Conservation (phyloP, 2,329 filamentous ascomycete genomes). For the Ascochyta viciae-villosae region DNA sequence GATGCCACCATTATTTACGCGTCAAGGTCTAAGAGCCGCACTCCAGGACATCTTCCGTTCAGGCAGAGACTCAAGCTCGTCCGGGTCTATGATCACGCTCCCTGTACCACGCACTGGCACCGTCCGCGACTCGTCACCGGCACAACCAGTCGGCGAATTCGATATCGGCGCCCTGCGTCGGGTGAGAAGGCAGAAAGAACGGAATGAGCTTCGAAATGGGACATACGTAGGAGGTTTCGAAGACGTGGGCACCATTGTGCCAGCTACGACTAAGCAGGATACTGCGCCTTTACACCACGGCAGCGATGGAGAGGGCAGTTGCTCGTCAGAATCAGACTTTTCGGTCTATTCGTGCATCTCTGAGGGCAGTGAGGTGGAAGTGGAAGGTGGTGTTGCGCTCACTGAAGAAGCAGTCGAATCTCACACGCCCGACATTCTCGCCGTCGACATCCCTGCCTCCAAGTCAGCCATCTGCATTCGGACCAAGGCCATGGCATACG, state of each 20-base stretch:
- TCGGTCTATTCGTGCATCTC: slow-evolving; percentile 33
- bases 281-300: neutral
- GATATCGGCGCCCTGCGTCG: slow-evolving; percentile 37
- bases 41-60: slow-evolving; percentile 41
- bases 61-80: slow-evolving; percentile 39
- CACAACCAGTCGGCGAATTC: slow-evolving; percentile 28
- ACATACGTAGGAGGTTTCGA: slow-evolving; percentile 27
- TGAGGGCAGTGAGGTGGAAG: slow-evolving; percentile 53
- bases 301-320: slow-evolving; percentile 5
- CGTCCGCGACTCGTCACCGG: slow-evolving; percentile 23
- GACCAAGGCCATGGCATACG: slow-evolving; percentile 1
- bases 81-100: slow-evolving; percentile 44
- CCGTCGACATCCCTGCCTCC: neutral
- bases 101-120: slow-evolving; percentile 37
- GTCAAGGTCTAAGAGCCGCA: slow-evolving; percentile 36
- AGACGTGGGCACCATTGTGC: slow-evolving; percentile 1
- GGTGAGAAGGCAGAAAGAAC: slow-evolving; percentile 36
- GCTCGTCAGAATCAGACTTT: slow-evolving; percentile 26
- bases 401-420: slow-evolving; percentile 63
- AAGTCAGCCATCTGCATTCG: slow-evolving; percentile 9
- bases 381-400: slow-evolving; percentile 62
- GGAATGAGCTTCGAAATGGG: slow-evolving; percentile 29
- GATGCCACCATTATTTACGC: slow-evolving; percentile 24
- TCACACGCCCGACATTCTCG: slow-evolving; percentile 49
- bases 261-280: neutral